Evolutionary conservation across 1,139 yeast species (phyloP), one percentile per base, ranked within the genome.

Genomic region (Torulaspora globosa): DNA sequence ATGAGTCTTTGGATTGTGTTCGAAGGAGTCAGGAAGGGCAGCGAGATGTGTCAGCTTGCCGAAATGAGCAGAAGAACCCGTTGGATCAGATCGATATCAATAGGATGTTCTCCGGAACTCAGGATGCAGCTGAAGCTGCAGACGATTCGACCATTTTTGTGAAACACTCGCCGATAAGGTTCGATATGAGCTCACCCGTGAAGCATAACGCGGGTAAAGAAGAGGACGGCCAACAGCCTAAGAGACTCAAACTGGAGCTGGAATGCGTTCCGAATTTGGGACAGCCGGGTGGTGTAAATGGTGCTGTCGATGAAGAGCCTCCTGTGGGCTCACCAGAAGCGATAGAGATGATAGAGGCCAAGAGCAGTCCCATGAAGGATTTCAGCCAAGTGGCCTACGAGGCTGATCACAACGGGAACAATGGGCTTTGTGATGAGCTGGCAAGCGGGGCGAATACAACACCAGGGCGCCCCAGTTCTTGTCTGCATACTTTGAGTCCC

Each of bases 211-310:
- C 43, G 11, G 51, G 43, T 4, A 36, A 16, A 6, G 47, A 38
- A 41, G 61, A 62, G 16, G 60, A 67, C 5, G 66, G 58, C 24
- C 63, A 67, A 8, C 36, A 36, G 2, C 36, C 44, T n/a, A 55
- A 55, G 26, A 48, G 41, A 21, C 35, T 51, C 36, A 56, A 49
- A 30, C 24, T 57, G 16, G 51, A 52, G 24, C 35, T 53, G 16
- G 49, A 49, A 19, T 23, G 39, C 12, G 53, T 52, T 4, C 60
- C 58, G 3, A 41, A 47, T 38, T 28, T 52, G 26, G 44, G 52
- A 24, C 53, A 44, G 24, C 39, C 43, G 14, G 34, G 31, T 21
- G 31, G 31, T 21, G 31, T 16, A 34, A 36, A 41, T 11, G 42
- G 32, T 16, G 38, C 21, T 12, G 10, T 14, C 16, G 39, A 39